phyloP scores from a whole-genome alignment of 2,329 filamentous ascomycete genomes.

The Exophiala oligosperma region DNA sequence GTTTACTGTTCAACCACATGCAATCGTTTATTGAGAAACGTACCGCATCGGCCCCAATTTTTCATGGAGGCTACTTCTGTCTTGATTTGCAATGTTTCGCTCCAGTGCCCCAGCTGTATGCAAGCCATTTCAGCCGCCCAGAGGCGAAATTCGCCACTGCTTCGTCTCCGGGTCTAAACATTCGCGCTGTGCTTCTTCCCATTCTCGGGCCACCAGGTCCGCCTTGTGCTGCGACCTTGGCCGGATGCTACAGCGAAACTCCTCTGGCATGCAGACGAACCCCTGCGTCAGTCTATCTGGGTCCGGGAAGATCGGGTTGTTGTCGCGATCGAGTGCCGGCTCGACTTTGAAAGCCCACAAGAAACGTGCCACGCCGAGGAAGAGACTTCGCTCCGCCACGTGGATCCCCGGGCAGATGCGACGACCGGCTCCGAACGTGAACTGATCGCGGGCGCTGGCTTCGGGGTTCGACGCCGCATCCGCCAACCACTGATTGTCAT shows the following conservation, averaged over 20 bases:
- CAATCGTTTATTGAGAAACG: too few species aligned
- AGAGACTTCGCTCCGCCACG: constrained; percentile 35
- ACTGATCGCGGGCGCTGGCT: constrained; percentile 29
- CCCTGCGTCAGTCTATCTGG: constrained; percentile 44
- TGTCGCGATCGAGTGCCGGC: constrained; percentile 29
- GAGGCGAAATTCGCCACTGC: too few species aligned
- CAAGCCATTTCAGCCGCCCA: too few species aligned
- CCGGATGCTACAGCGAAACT: constrained; percentile 38
- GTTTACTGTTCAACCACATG: too few species aligned
- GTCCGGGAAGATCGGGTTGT: constrained; percentile 39
- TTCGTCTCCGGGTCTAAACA: too few species aligned
- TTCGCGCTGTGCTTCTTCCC: too few species aligned
- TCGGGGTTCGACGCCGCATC: constrained; percentile 35
- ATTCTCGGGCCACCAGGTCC: too few species aligned
- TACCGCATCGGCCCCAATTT: too few species aligned
- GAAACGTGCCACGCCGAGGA: constrained; percentile 31
- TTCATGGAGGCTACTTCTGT: too few species aligned
- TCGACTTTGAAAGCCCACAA: constrained; percentile 35
- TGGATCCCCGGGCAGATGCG: constrained; percentile 37
- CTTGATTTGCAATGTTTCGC: too few species aligned
- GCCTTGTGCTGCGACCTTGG: too few species aligned
- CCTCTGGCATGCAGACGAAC: constrained; percentile 46
- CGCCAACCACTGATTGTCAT: constrained; percentile 32
- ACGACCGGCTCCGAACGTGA: constrained; percentile 35
- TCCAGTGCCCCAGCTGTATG: too few species aligned